Conservation (phyloP, 768 basidiomycete species). For the Suillus cothurnatus region DNA sequence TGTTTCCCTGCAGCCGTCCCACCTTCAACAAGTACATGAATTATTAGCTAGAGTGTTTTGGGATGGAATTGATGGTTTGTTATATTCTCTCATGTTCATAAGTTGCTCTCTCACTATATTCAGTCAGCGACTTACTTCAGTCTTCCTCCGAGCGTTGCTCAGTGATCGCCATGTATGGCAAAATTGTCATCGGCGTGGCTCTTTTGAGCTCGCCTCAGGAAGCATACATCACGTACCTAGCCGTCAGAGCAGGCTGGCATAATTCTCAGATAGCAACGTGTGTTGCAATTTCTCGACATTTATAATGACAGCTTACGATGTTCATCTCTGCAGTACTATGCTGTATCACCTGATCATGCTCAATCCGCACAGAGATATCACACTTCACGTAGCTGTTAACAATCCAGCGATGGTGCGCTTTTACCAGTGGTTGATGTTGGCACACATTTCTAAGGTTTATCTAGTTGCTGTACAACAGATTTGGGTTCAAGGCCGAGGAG, state of each 20-base stretch:
- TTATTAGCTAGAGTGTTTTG: conserved; percentile 70
- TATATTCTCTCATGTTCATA: conserved; percentile 8
- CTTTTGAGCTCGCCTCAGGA: conserved; percentile 78
- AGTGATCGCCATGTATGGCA: conserved; percentile 72
- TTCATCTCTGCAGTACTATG: conserved; percentile 55
- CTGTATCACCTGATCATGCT: conserved; percentile 72
- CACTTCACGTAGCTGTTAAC: conserved; percentile 80
- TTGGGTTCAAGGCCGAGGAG: conserved; percentile 87
- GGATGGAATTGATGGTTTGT: conserved; percentile 73
- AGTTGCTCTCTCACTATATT: conserved; percentile 2
- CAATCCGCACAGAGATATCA: conserved; percentile 78
- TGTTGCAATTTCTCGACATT: conserved; percentile 13
- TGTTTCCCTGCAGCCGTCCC: conserved; percentile 54
- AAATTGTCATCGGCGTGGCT: conserved; percentile 72
- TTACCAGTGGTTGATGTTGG: conserved; percentile 8
- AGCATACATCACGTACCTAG: conserved; percentile 83
- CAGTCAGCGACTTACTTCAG: conserved; percentile 72
- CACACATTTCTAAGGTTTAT: not conserved
- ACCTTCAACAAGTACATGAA: conserved; percentile 73
- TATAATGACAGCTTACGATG: not conserved
- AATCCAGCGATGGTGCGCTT: conserved; percentile 72
- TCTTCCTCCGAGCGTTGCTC: conserved; percentile 73
- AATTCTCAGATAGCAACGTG: conserved; percentile 79
- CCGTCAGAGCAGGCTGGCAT: conserved; percentile 80
- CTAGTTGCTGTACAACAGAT: conserved; percentile 80